Conservation (phyloP, 108 stramenopile species). For the Skeletonema costatum region DNA sequence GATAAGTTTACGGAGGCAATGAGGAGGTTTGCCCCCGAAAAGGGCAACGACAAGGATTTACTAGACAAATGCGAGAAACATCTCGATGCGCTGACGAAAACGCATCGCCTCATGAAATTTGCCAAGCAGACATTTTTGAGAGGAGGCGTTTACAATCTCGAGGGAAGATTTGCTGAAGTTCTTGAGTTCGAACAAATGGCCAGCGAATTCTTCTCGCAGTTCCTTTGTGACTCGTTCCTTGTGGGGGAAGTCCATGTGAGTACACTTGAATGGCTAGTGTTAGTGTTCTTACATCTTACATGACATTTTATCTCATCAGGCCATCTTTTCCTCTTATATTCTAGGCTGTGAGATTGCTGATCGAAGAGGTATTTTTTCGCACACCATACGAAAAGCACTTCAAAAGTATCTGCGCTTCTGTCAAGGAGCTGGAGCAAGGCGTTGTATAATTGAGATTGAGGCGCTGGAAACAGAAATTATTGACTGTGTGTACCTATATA, state of each 20-base stretch:
- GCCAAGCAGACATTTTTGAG: not conserved
- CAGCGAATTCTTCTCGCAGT: constrained; percentile 7
- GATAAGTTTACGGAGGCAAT: constrained; percentile 5
- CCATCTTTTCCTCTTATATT: not conserved
- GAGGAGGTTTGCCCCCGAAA: constrained; percentile 8
- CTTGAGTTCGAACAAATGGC: constrained; percentile 13
- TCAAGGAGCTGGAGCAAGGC: constrained; percentile 4
- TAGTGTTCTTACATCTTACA: not conserved
- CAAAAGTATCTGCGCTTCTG: constrained; percentile 1
- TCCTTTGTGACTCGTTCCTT: constrained; percentile 9
- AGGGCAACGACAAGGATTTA: constrained; percentile 6
- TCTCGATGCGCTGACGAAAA: constrained; percentile 11
- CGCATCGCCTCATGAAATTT: not conserved
- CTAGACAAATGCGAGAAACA: constrained; percentile 6
- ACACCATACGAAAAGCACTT: constrained; percentile 15
- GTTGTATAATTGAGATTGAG: too few relatives aligned
- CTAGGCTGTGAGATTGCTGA: not conserved
- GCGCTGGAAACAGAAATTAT: too few relatives aligned
- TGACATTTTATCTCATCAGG: not conserved
- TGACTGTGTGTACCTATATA: too few relatives aligned
- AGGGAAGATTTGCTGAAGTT: constrained; percentile 11
- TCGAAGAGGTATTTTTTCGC: constrained; percentile 9
- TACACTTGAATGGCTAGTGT: not conserved
- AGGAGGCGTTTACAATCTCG: constrained; percentile 3
- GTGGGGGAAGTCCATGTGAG: not conserved